Evolutionary conservation across 495 filamentous ascomycete genomes (phyloP), one percentile per base, ranked within the genome.

Genomic region (Lasiosphaeria miniovina): DNA sequence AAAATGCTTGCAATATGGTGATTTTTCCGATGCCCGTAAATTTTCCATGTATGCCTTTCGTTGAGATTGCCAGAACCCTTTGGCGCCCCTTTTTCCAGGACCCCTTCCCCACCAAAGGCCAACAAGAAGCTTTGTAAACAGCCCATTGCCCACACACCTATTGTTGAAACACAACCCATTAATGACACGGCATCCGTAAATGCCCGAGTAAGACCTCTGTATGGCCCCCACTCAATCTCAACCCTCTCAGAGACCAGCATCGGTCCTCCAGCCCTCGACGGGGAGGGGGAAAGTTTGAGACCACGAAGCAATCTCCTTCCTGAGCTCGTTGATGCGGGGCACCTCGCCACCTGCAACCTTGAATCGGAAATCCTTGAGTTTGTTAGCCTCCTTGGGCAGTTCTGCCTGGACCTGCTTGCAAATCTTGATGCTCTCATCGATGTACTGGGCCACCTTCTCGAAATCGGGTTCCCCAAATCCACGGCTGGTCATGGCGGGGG

Each of bases 311-410:
- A 98, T 88, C 84, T 98, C 93, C 82, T 90, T 88, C 81, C 85
- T 88, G 69, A 97, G 81, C 62, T 83, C 84, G 61, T 84, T 81
- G 74, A 98, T 89, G 80, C 90, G 89, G 51, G 83, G 69, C 48
- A 96, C 83, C 65, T 87, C 84, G 52, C 90, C 91, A 59, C 80
- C 78, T 55, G 89, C 83, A 55, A 96, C 89, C 83, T 90, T 92
- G 68, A 88, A 86, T 80, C 92, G 93, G 88, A 98, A 98, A 82
- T 98, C 95, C 86, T 98, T 98, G 68, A 92, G 89, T 86, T 93
- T 96, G 84, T 98, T 98, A 61, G 90, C 91, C 74, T 93, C 90
- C 86, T 96, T 97, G 63, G 95, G 94, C 8, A 98, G 82, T 60
- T 80, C 78, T 52, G 71, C 79, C 81, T 98, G 94, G 62, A 96